Conservation (phyloP, 2,329 filamentous ascomycete genomes). For the Claviceps digitariae region DNA sequence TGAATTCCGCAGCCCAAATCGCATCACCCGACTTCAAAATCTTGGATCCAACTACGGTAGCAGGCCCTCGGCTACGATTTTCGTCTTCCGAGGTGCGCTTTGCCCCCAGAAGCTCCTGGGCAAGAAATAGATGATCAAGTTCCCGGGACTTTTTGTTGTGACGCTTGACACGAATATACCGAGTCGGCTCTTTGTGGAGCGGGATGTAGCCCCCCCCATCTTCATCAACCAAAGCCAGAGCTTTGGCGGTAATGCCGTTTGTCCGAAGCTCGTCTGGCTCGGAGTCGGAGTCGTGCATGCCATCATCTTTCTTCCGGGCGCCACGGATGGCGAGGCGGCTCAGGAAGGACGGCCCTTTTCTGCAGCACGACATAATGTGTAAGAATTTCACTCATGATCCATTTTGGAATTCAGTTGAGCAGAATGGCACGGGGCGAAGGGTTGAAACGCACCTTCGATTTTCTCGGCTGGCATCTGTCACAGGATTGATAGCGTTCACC, state of each 20-base stretch:
- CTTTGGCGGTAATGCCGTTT: conserved; percentile 70
- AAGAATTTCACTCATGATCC: not conserved
- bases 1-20: conserved; percentile 88
- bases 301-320: conserved; percentile 58
- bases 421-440: no score
- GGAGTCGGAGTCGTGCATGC: conserved; percentile 49
- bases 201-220: conserved; percentile 63
- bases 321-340: conserved; percentile 63
- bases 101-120: conserved; percentile 70
- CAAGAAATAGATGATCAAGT: conserved; percentile 80
- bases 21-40: conserved; percentile 43
- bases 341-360: conserved; percentile 81
- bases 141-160: conserved; percentile 70
- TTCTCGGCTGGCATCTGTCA: conserved; percentile 39
- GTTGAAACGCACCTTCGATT: conserved; percentile 42
- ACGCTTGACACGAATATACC: conserved; percentile 75
- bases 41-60: conserved; percentile 26
- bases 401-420: not conserved
- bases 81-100: conserved; percentile 22
- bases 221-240: conserved; percentile 65
- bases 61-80: conserved; percentile 16
- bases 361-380: conserved; percentile 21
- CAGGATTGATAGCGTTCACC: conserved; percentile 21
- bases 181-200: conserved; percentile 73
- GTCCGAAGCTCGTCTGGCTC: conserved; percentile 55